phyloP scores from a whole-genome alignment of 2,329 filamentous ascomycete genomes.

The Xylaria sp. region DNA sequence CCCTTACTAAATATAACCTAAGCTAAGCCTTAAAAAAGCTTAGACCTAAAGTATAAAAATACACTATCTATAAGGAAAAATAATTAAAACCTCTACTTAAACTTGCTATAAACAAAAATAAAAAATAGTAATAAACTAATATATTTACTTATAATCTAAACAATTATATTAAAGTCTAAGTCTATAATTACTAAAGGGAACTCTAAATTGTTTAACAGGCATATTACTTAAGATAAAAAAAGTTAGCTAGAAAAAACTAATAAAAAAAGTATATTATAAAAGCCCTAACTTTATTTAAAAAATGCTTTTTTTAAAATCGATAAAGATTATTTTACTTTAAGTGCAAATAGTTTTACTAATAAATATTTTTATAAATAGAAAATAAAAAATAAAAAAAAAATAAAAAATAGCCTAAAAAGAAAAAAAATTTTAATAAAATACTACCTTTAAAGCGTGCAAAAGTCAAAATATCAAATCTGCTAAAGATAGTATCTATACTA shows the following conservation, averaged over 20 bases:
- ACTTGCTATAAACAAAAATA: background rate
- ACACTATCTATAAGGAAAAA: background rate
- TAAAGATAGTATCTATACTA: no score
- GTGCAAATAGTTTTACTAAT: no score
- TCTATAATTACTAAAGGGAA: background rate
- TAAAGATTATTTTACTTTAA: background rate
- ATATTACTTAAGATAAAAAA: background rate
- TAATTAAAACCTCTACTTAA: background rate
- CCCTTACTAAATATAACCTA: no score
- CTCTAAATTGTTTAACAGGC: background rate
- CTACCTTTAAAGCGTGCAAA: background rate
- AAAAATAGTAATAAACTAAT: no score
- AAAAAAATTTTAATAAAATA: background rate
- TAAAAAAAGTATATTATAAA: background rate
- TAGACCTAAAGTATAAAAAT: background rate
- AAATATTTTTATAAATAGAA: no score
- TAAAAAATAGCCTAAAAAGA: no score
- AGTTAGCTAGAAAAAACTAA: background rate
- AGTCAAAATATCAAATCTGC: background rate
- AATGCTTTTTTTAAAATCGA: background rate
- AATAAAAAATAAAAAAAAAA: no score
- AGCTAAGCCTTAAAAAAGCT: no score
- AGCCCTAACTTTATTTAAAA: background rate
- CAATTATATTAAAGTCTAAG: background rate
- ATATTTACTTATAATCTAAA: background rate